Evolutionary conservation across 805 yeast species (phyloP).

Genomic region (Saccharomycopsis babjevae): DNA sequence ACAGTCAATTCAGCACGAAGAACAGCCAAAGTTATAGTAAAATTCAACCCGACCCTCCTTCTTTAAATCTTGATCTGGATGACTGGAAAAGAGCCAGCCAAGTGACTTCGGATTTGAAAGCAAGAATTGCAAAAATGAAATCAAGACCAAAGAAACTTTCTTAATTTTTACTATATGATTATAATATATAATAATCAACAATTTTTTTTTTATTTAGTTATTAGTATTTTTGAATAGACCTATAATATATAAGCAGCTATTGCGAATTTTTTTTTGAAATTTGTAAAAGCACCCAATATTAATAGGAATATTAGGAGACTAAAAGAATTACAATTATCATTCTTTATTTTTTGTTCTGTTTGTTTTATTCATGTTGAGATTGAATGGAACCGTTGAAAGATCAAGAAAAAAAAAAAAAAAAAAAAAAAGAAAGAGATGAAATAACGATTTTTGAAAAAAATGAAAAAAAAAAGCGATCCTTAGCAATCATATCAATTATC

Average conservation of each 20-base stretch:
- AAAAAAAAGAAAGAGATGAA: not conserved
- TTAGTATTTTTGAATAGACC: too few species aligned
- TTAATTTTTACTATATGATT: not conserved
- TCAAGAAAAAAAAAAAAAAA: not conserved
- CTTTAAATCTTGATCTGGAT: constrained; percentile 26
- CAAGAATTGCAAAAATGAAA: constrained; percentile 83
- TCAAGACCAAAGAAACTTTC: constrained; percentile 35
- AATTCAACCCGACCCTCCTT: not conserved
- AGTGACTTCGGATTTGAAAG: constrained; percentile 76
- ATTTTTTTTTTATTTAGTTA: too few species aligned
- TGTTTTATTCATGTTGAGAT: not conserved
- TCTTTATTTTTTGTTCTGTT: not conserved
- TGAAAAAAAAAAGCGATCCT: not conserved
- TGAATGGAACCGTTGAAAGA: not conserved
- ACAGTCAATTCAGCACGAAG: not conserved
- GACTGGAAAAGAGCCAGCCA: constrained; percentile 86
- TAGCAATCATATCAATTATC: too few species aligned
- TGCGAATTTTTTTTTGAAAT: too few species aligned
- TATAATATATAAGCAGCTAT: too few species aligned
- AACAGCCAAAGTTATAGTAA: not conserved
- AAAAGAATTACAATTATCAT: too few species aligned
- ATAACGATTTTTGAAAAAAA: not conserved
- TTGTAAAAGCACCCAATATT: too few species aligned
- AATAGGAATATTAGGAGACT: too few species aligned
- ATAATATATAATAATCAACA: not conserved